A percentile compares a stretch with the other conserved stretches of the same genome.
phyloP scores from a whole-genome alignment of 75 land plant genomes.

The Selaginella tamariscina region DNA sequence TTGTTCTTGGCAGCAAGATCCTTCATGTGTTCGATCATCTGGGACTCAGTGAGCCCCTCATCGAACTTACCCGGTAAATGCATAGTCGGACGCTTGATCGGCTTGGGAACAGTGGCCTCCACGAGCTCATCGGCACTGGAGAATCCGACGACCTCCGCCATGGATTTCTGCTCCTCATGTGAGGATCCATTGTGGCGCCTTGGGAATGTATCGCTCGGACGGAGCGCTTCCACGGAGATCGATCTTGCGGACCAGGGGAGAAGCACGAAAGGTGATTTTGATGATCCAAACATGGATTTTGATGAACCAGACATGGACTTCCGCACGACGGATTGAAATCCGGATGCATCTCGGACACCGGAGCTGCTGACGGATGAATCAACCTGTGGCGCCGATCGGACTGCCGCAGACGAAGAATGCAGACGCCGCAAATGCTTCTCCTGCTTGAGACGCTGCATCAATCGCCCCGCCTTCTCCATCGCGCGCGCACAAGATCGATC shows the following conservation, averaged over 20 bases:
- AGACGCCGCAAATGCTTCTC: not conserved
- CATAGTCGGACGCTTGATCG: constrained; percentile 46
- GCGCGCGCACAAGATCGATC: not conserved
- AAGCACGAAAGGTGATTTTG: not conserved
- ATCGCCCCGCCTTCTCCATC: not conserved
- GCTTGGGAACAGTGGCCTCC: constrained; percentile 87
- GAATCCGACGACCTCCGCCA: constrained; percentile 68
- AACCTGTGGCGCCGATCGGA: not conserved
- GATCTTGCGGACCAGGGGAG: constrained; percentile 26
- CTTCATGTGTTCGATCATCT: constrained; percentile 90
- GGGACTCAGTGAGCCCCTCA: constrained; percentile 76
- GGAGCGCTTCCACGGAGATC: constrained; percentile 61
- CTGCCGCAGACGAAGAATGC: not conserved
- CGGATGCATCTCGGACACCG: not conserved
- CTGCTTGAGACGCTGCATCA: not conserved
- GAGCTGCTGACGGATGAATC: not conserved
- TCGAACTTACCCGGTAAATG: constrained; percentile 40
- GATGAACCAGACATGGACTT: not conserved
- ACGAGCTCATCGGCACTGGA: constrained; percentile 51
- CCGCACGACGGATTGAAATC: not conserved
- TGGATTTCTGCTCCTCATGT: constrained; percentile 57
- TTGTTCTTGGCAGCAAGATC: constrained; percentile 65
- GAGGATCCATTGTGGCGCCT: constrained; percentile 83
- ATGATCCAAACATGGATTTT: not conserved
- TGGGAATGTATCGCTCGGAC: constrained; percentile 79